phyloP scores from a whole-genome alignment of 352 stramenopile species.

The Globisporangium nagaii region DNA sequence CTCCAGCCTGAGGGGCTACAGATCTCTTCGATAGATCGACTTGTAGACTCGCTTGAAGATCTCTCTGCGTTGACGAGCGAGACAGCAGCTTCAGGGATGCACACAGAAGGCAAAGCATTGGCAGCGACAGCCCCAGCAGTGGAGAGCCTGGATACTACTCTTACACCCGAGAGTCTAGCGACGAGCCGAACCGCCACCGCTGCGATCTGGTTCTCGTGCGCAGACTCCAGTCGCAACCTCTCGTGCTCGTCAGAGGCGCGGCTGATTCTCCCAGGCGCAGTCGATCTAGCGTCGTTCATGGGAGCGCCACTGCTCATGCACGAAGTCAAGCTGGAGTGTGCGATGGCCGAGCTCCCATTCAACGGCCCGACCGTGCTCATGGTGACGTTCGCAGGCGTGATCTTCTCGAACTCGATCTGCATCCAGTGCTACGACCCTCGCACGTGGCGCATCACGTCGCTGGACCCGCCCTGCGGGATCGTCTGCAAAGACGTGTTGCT shows the following conservation, averaged over 20 bases:
- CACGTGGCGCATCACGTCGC: constrained; percentile 30
- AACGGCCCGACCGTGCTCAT: constrained; percentile 42
- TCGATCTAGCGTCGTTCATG: constrained; percentile 12
- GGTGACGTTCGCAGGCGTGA: constrained; percentile 36
- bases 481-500: constrained; percentile 21
- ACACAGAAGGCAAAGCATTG: background rate
- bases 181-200: constrained; percentile 9
- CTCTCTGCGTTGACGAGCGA: background rate
- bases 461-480: constrained; percentile 47
- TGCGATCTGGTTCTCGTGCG: constrained; percentile 38
- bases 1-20: background rate
- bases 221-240: constrained; percentile 36
- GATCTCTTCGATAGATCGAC: constrained; percentile 5
- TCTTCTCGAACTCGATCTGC: constrained; percentile 60
- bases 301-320: background rate
- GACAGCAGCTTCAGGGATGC: background rate
- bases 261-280: constrained; percentile 27
- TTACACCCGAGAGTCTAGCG: background rate
- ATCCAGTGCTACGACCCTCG: constrained; percentile 71
- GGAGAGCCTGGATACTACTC: background rate
- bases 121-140: background rate
- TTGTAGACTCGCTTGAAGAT: constrained; percentile 2
- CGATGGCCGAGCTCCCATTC: constrained; percentile 50
- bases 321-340: constrained; percentile 43
- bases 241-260: constrained; percentile 21